Evolutionary conservation across 208 protist genomes (phyloP).

Genomic region (Lotmaria passim): DNA sequence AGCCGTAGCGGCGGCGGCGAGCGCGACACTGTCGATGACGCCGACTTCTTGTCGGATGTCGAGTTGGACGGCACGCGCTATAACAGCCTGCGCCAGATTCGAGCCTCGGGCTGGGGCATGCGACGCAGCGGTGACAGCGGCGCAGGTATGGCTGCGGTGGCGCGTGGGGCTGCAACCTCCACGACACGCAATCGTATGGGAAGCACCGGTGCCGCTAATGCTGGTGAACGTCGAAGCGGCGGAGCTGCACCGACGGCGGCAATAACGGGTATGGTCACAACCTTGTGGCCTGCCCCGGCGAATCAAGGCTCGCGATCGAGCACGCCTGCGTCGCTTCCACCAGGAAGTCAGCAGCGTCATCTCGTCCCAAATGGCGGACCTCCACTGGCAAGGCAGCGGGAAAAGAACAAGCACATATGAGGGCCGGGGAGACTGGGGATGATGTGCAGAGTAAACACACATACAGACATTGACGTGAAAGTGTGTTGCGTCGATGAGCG

Average conservation of each 20-base stretch:
- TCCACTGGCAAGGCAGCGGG: not conserved
- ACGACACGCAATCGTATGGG: too few species aligned
- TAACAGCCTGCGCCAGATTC: conserved; percentile 20
- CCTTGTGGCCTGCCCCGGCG: conserved; percentile 3
- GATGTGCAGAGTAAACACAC: too few species aligned
- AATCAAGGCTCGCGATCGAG: not conserved
- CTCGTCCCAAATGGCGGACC: not conserved
- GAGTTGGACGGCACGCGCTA: conserved; percentile 23
- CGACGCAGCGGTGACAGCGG: not conserved
- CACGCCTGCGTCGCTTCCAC: not conserved
- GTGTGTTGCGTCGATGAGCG: too few species aligned
- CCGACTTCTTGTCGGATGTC: conserved; percentile 33
- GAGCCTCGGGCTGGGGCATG: conserved; percentile 27
- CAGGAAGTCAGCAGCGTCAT: not conserved
- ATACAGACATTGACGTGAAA: too few species aligned
- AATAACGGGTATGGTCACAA: conserved; percentile 10
- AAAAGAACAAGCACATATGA: not conserved
- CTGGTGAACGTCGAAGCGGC: too few species aligned
- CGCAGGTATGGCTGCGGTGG: too few species aligned
- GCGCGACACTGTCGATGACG: conserved; percentile 15
- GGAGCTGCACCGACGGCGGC: too few species aligned
- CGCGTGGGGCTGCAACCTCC: too few species aligned
- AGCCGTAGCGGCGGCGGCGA: not conserved
- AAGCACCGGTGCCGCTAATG: too few species aligned
- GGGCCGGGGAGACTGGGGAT: not conserved